These are phyloP conservation scores for Trichoderma erinaceum DNA, from an alignment of 495 filamentous ascomycete genomes.

Conservation along the genomic window DNA sequence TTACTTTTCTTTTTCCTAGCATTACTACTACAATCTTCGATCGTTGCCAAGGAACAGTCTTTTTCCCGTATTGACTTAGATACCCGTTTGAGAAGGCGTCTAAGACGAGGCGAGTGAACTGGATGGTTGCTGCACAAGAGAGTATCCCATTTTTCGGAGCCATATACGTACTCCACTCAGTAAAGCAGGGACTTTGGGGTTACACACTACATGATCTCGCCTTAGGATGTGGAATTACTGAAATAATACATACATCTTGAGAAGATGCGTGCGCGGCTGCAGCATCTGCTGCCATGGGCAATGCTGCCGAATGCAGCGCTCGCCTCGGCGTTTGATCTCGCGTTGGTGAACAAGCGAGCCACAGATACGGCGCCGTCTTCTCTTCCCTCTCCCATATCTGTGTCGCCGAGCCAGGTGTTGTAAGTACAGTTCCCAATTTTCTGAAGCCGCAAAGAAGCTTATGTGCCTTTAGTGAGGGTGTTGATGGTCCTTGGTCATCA, in stretches of 20 bases:
- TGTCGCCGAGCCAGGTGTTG: conserved; percentile 3
- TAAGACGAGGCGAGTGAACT: not conserved
- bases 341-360: not conserved
- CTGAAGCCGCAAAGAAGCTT: not conserved
- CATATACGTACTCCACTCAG: not conserved
- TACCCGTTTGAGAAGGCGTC: not conserved
- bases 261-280: conserved; percentile 3
- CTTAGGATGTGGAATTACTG: not conserved
- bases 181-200: not conserved
- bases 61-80: not conserved
- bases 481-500: not conserved
- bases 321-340: not conserved
- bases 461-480: not conserved
- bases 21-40: no score
- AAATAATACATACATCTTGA: not conserved
- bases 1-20: no score
- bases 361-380: not conserved
- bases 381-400: not conserved
- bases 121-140: not conserved
- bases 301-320: not conserved
- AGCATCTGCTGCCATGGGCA: not conserved
- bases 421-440: not conserved
- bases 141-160: no score
- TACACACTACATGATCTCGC: not conserved
- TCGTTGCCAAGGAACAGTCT: no score